Conservation (phyloP, 371 early-diverging fungal species). For the Circinella umbellata region DNA sequence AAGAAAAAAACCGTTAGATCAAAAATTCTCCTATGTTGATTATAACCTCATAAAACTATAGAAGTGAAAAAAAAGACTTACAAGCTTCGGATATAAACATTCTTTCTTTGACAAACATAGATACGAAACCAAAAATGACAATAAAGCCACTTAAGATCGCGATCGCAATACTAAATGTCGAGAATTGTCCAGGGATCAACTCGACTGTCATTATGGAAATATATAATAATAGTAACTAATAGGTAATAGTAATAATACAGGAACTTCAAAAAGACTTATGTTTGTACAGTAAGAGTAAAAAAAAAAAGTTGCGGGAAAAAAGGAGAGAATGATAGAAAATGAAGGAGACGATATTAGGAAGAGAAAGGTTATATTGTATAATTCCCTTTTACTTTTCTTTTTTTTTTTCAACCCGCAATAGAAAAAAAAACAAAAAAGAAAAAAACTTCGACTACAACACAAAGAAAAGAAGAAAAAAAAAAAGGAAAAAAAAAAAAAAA, state of each 20-base stretch:
- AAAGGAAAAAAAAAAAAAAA: not conserved
- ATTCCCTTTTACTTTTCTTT: not conserved
- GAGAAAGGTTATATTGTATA: too few species aligned
- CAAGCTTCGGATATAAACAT: constrained; percentile 91
- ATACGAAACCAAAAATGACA: constrained; percentile 85
- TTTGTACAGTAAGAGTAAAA: too few species aligned
- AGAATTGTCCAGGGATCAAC: constrained; percentile 54
- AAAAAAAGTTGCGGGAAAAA: too few species aligned
- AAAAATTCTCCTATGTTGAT: not conserved
- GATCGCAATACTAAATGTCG: constrained; percentile 53
- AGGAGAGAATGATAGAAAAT: too few species aligned
- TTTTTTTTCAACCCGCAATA: not conserved
- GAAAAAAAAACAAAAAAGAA: not conserved
- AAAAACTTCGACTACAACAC: not conserved
- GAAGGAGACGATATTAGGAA: too few species aligned
- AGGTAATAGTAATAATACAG: not conserved
- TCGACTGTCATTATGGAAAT: constrained; percentile 21
- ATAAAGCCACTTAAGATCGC: constrained; percentile 85
- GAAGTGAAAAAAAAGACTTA: constrained; percentile 47
- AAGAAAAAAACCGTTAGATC: not conserved
- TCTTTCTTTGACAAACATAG: constrained; percentile 89
- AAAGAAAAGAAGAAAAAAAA: not conserved
- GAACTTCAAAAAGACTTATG: not conserved
- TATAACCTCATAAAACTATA: not conserved
- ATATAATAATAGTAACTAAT: not conserved